phyloP scores from a whole-genome alignment of 805 yeast genomes.

The Starmerella bombi region DNA sequence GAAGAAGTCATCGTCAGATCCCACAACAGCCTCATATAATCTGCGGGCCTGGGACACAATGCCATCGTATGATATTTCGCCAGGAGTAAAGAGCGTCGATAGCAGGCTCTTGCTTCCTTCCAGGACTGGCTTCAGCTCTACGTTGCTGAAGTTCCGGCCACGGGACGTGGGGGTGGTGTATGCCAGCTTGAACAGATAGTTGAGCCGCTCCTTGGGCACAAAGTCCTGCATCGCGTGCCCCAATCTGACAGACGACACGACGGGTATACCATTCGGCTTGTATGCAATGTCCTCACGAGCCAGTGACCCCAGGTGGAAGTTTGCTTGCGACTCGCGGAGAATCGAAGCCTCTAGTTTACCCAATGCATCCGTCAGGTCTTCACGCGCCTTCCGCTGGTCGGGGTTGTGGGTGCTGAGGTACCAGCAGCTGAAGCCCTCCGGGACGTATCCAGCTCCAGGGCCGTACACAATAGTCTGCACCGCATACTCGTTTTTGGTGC shows the following conservation, averaged over 20 bases:
- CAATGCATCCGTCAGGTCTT: constrained; percentile 69
- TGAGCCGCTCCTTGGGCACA: constrained; percentile 63
- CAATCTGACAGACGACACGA: constrained; percentile 65
- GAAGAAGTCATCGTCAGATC: constrained; percentile 89
- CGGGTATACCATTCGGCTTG: constrained; percentile 48
- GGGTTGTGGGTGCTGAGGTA: constrained; percentile 64
- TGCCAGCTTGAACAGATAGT: constrained; percentile 46
- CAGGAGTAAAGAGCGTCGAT: constrained; percentile 52
- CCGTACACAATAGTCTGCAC: constrained; percentile 84
- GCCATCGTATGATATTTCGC: constrained; percentile 87
- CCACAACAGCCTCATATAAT: constrained; percentile 67
- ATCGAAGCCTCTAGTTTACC: constrained; percentile 67
- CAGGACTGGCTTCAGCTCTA: constrained; percentile 13
- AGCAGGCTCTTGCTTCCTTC: constrained; percentile 25
- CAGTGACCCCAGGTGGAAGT: constrained; percentile 41
- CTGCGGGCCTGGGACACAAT: constrained; percentile 67
- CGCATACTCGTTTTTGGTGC: constrained; percentile 49
- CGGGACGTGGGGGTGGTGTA: constrained; percentile 38
- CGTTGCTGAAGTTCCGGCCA: constrained; percentile 12
- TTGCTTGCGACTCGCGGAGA: constrained; percentile 60
- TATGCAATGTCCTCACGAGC: constrained; percentile 43
- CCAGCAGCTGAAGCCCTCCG: constrained; percentile 82
- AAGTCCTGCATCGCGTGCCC: constrained; percentile 78
- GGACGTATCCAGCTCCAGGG: constrained; percentile 76
- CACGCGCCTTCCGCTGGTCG: constrained; percentile 45